A percentile compares a stretch with the other conserved stretches of the same genome.
These are phyloP conservation scores for Gnomoniopsis sp. DNA, from an alignment of 2,329 filamentous ascomycete species.

Conservation along the genomic window DNA sequence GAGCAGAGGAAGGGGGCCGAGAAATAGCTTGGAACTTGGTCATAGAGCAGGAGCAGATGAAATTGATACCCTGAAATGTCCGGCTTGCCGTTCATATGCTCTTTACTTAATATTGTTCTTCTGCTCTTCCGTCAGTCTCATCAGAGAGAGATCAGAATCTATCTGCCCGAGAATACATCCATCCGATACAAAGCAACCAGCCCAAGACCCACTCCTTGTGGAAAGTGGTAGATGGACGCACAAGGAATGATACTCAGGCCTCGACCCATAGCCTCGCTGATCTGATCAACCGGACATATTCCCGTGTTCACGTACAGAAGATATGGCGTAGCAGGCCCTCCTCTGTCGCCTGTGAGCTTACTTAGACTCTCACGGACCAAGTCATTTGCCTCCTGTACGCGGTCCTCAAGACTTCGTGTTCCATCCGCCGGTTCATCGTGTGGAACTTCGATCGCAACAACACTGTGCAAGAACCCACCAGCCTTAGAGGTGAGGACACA, in stretches of 20 bases:
- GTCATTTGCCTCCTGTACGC: not conserved
- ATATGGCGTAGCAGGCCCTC: constrained; percentile 20
- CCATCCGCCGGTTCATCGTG: not conserved
- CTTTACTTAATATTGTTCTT: not conserved
- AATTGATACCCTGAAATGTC: not conserved
- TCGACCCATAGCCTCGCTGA: not conserved
- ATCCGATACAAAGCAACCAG: constrained; percentile 13
- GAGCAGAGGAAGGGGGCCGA: constrained; percentile 51
- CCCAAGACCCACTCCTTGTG: not conserved
- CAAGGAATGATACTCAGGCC: constrained; percentile 12
- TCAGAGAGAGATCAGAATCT: not conserved
- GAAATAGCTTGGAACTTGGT: constrained; percentile 11
- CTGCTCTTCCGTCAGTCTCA: too few relatives aligned
- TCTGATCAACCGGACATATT: not conserved
- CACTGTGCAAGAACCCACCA: constrained; percentile 9
- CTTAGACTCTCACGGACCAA: not conserved
- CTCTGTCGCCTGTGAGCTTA: not conserved
- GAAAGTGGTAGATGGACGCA: constrained; percentile 10
- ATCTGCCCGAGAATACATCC: not conserved
- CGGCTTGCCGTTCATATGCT: not conserved
- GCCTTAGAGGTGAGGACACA: not conserved
- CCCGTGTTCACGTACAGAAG: constrained; percentile 24
- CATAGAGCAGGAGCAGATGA: not conserved
- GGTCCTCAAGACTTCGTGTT: not conserved
- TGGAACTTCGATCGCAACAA: not conserved